Base-by-base conservation (phyloP, 2,329 filamentous ascomycete genomes). In the Chaetomiaceae sp. region DNA sequence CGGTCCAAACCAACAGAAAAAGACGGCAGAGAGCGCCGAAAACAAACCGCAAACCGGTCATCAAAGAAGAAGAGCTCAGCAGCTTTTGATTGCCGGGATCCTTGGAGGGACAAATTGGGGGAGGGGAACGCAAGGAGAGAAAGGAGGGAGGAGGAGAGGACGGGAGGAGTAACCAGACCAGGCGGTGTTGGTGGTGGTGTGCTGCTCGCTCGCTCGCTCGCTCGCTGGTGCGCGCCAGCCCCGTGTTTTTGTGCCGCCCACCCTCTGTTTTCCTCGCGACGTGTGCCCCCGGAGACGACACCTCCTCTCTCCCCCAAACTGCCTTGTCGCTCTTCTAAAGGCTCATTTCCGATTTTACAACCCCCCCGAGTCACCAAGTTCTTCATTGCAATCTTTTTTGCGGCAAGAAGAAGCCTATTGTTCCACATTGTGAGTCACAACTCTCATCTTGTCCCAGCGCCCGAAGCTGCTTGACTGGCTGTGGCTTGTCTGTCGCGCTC, bases 171-270 rank as follows among this genome's bases (percentile, higher is more conserved):
- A n/a, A n/a, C n/a, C n/a, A 27, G 25, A 10, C 25, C 6, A 17
- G 51, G 44, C 34, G 46, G 44, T 48, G 48, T 33, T 35, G 30
- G 30, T 33, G 30, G 30, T 33, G 30, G 7, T 13, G 30, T 12
- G 25, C 25, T 5, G 25, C 25, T n/a, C n/a, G n/a, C n/a, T n/a
- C n/a, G n/a, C n/a, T n/a, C n/a, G n/a, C n/a, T n/a, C n/a, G n/a
- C n/a, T n/a, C n/a, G 25, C 6, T 12, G 25, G 25, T 12, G 30
- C 43, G 20, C 50, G 38, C 54, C 50, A 56, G 48, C 56, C 55
- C 50, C 51, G 48, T 55, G 53, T 54, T 55, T 53, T 54, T 55
- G 41, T 57, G 44, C 55, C 53, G 53, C 55, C 51, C 43, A 47
- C 53, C 51, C 41, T 54, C 51, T 56, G 51, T 58, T 55, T 58